Base-by-base conservation (phyloP, 768 basidiomycete species). In the Mycena indigotica region DNA sequence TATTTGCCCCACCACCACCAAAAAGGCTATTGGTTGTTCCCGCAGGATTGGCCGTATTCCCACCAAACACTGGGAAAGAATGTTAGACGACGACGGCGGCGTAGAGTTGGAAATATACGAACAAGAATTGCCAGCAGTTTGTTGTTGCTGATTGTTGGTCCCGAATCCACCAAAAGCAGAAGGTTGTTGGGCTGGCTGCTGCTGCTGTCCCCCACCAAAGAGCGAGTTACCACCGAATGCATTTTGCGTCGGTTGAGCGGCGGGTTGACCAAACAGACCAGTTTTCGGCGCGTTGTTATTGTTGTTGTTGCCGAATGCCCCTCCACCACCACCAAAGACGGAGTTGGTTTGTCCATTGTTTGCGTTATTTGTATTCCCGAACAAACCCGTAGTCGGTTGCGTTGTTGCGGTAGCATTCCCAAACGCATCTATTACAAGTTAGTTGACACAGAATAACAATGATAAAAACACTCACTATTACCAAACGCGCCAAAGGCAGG, bases 241-340 rank as follows among this genome's bases (percentile, higher is more conserved):
- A 19, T 72, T 69, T 28, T 72, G 62, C 24, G 75, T 58, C 29
- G 80, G 75, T 57, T 84, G 80, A 41, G 67, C 62, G 12, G 80
- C 61, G 8, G 78, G 50, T 24, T 63, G 62, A 24, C 84, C 82
- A 54, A 86, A 85, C 24, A 83, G 66, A 16, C 73, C 72, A 4
- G 83, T 75, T 56, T 84, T 83, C 19, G 72, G 57, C 21, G 75
- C 65, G 55, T 70, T 69, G 38, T 68, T 66, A 50, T 65, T 67
- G 51, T 60, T 56, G 56, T 75, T 77, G 76, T 32, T 25, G 28
- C 35, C 39, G 23, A 16, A 5, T 17, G 10, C 23, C 15, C 29
- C 29, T 52, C 29, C 12, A 79, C 3, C 65, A n/a, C n/a, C 60
- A 46, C 72, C 70, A 64, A 77, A 76, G 5, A 64, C 69, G 28